These are phyloP conservation scores for Tolypocladium ovalisporum DNA, from an alignment of 2,329 filamentous ascomycete species.

Conservation along the genomic window DNA sequence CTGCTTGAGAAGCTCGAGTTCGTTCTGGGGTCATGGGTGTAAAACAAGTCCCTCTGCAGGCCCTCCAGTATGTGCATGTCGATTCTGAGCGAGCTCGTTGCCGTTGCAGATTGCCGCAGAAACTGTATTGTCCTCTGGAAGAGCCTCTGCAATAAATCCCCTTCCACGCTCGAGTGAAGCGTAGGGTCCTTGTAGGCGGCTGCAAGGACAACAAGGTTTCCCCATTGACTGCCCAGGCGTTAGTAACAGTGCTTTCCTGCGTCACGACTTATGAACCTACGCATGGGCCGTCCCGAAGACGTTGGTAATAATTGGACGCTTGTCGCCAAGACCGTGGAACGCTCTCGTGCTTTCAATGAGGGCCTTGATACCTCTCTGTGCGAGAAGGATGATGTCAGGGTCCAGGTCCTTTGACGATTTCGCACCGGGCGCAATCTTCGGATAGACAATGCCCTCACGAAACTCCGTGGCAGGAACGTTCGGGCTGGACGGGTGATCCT, in stretches of 20 bases:
- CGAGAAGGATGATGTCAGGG: conserved; percentile 39
- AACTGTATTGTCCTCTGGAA: conserved; percentile 68
- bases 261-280: conserved; percentile 46
- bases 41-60: conserved; percentile 35
- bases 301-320: conserved; percentile 81
- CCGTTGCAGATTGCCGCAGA: conserved; percentile 56
- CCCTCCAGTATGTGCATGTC: conserved; percentile 65
- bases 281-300: conserved; percentile 92
- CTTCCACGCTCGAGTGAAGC: conserved; percentile 47
- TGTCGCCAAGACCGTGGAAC: conserved; percentile 54
- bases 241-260: conserved; percentile 1
- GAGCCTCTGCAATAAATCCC: conserved; percentile 44
- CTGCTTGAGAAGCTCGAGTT: conserved; percentile 33
- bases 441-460: conserved; percentile 23
- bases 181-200: conserved; percentile 62
- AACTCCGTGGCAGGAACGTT: conserved; percentile 24
- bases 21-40: conserved; percentile 14
- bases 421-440: conserved; percentile 24
- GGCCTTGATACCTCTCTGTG: conserved; percentile 55
- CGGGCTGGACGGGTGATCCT: conserved; percentile 21
- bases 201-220: conserved; percentile 83
- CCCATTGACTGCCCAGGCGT: conserved; percentile 67
- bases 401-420: conserved; percentile 28
- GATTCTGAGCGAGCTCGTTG: conserved; percentile 61
- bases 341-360: conserved; percentile 78